Conservation (phyloP, 2,329 filamentous ascomycete species). For the Xylariales sp. region DNA sequence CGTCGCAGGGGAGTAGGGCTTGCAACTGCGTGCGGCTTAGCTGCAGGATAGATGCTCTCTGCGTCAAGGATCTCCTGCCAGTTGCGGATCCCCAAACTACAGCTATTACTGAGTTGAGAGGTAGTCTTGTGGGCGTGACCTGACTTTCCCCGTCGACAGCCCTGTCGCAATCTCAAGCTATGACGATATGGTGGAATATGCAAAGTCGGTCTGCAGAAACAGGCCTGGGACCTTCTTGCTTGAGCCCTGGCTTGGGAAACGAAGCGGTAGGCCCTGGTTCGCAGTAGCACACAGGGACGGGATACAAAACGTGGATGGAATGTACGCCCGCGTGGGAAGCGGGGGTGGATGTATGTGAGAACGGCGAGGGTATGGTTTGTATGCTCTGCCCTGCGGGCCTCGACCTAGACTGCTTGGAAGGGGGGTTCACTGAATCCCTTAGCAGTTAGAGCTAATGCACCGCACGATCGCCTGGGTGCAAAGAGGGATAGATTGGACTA, state of each 20-base stretch:
- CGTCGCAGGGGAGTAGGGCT: conserved; percentile 54
- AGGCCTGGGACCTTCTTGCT: too few relatives aligned
- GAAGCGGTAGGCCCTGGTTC: conserved; percentile 9
- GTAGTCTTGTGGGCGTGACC: conserved; percentile 10
- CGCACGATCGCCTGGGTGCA: conserved; percentile 27
- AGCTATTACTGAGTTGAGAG: conserved; percentile 14
- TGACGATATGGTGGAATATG: conserved; percentile 32
- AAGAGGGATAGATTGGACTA: conserved; percentile 10
- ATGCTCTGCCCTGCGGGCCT: conserved; percentile 33
- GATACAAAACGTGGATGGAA: conserved; percentile 9
- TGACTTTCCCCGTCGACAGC: conserved; percentile 15
- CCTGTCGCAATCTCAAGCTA: conserved; percentile 41
- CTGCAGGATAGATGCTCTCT: conserved; percentile 40
- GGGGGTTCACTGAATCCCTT: conserved; percentile 1
- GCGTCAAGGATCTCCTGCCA: conserved; percentile 43
- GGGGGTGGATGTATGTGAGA: conserved; percentile 13
- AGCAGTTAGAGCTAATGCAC: conserved; percentile 17
- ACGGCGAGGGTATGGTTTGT: conserved; percentile 29
- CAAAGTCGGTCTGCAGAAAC: conserved; percentile 16
- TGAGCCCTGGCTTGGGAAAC: conserved; percentile 7
- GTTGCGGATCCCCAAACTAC: conserved; percentile 24
- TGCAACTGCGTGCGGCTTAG: conserved; percentile 46
- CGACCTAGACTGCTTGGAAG: conserved; percentile 14
- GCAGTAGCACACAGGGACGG: conserved; percentile 8
- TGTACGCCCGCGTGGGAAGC: conserved; percentile 7